Evolutionary conservation across 176 grass and related monocot species (phyloP).

Genomic region (Paspalum notatum): DNA sequence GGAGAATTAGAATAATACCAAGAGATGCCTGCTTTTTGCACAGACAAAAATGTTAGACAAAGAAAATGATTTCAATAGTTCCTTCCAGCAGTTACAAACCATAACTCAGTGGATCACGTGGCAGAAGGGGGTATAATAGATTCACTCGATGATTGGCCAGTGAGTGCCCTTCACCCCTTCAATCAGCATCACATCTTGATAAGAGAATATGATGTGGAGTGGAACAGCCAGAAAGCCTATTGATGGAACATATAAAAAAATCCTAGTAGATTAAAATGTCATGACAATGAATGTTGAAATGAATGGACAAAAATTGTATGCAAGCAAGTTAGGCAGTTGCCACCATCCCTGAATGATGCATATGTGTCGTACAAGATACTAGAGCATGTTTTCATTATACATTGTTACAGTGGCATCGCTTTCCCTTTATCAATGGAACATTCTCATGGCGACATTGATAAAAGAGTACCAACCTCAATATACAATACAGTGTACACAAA

Average conservation of each 20-base stretch:
- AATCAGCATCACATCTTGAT: conserved; percentile 54
- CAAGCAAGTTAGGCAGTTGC: conserved; percentile 36
- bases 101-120: conserved; percentile 24
- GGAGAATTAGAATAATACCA: conserved; percentile 59
- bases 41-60: conserved; percentile 44
- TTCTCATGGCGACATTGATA: conserved; percentile 45
- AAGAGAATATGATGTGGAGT: conserved; percentile 69
- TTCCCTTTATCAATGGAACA: conserved; percentile 43
- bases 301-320: neutral
- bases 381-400: conserved; percentile 23
- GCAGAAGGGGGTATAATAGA: conserved; percentile 46
- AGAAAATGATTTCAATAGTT: conserved; percentile 51
- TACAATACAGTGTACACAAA: neutral
- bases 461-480: conserved; percentile 20
- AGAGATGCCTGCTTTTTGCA: conserved; percentile 62
- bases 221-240: conserved; percentile 48
- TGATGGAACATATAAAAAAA: conserved; percentile 36
- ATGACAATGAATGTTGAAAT: conserved; percentile 29
- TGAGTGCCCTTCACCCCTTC: conserved; percentile 42
- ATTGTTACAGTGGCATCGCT: conserved; percentile 24
- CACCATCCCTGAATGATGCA: conserved; percentile 44
- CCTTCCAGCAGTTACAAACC: conserved; percentile 37
- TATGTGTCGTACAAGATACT: conserved; percentile 15
- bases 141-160: conserved; percentile 61
- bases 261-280: conserved; percentile 29